A percentile compares a stretch with the other conserved stretches of the same genome.
These are phyloP conservation scores for Gossypium bickii DNA, from an alignment of 345 rosid species.

Conservation along the genomic window DNA sequence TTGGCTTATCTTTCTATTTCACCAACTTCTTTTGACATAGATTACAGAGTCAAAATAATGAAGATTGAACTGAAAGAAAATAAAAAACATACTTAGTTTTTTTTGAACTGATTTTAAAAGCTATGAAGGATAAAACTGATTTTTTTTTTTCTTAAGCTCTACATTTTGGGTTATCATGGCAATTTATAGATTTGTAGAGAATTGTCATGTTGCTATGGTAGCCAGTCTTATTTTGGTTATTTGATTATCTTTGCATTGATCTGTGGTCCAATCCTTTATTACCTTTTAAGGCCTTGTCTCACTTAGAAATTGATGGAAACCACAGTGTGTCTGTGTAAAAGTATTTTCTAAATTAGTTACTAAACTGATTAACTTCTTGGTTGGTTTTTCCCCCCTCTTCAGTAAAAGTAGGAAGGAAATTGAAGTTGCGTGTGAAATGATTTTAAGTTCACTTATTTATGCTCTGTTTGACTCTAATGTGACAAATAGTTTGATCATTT, in stretches of 20 bases:
- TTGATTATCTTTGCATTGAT: not conserved
- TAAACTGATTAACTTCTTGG: not conserved
- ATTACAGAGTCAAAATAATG: not conserved
- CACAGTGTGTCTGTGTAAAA: not conserved
- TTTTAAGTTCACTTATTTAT: not conserved
- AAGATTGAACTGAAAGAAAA: not conserved
- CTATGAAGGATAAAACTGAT: not conserved
- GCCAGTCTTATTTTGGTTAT: not conserved
- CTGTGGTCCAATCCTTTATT: not conserved
- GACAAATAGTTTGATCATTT: slow-evolving; percentile 14
- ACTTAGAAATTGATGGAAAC: not conserved
- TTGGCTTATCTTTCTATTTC: not conserved
- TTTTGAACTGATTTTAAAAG: not conserved
- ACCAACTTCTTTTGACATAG: not conserved
- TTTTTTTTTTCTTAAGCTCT: not conserved
- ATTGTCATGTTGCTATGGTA: not conserved
- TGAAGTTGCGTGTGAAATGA: not conserved
- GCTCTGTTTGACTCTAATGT: slow-evolving; percentile 14
- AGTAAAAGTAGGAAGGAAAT: not conserved
- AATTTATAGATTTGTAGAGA: not conserved
- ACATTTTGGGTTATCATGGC: not conserved
- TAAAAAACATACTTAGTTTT: not conserved
- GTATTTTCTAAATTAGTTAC: not conserved
- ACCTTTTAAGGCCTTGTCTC: slow-evolving; percentile 1
- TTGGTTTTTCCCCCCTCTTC: not conserved